Evolutionary conservation across 2,329 filamentous ascomycete species (phyloP).

Genomic region (Fusarium temperatum): DNA sequence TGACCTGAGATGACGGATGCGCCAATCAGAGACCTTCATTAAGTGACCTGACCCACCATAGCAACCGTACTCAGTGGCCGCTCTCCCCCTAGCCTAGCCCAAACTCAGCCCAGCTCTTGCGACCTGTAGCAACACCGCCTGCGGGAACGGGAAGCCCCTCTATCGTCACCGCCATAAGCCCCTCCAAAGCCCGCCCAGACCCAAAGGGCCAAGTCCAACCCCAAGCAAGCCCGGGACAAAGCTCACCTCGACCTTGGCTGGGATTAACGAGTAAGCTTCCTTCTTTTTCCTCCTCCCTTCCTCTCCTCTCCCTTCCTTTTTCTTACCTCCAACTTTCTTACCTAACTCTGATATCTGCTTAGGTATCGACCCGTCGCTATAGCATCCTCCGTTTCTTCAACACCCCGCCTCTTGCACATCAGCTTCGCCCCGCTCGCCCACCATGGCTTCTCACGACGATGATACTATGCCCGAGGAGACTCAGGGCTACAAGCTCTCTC

Average conservation of each 20-base stretch:
- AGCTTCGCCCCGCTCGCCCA: slow-evolving; percentile 42
- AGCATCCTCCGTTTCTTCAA: slow-evolving; percentile 21
- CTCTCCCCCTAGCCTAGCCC: slow-evolving; percentile 16
- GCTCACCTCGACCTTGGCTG: slow-evolving; percentile 35
- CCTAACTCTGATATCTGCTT: slow-evolving; percentile 7
- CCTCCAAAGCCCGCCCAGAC: slow-evolving; percentile 23
- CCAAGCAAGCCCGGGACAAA: slow-evolving; percentile 21
- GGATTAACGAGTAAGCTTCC: slow-evolving; percentile 35
- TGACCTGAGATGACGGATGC: neutral
- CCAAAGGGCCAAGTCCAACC: neutral
- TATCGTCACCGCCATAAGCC: slow-evolving; percentile 46
- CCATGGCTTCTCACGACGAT: slow-evolving; percentile 76
- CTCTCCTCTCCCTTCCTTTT: slow-evolving; percentile 25
- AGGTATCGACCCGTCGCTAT: slow-evolving; percentile 10
- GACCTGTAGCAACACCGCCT: slow-evolving; percentile 36
- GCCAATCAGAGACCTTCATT: neutral
- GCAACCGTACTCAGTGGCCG: slow-evolving; percentile 16
- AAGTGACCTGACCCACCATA: slow-evolving; percentile 9
- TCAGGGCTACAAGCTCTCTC: slow-evolving; percentile 96
- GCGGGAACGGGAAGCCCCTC: slow-evolving; percentile 44
- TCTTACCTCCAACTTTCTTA: slow-evolving; percentile 11
- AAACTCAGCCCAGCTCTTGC: slow-evolving; percentile 3
- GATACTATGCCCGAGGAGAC: slow-evolving; percentile 89
- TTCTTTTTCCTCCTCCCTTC: slow-evolving; percentile 19
- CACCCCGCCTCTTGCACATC: slow-evolving; percentile 27